Evolutionary conservation across 2,329 filamentous ascomycete genomes (phyloP).

Genomic region (Raffaelea arxii): DNA sequence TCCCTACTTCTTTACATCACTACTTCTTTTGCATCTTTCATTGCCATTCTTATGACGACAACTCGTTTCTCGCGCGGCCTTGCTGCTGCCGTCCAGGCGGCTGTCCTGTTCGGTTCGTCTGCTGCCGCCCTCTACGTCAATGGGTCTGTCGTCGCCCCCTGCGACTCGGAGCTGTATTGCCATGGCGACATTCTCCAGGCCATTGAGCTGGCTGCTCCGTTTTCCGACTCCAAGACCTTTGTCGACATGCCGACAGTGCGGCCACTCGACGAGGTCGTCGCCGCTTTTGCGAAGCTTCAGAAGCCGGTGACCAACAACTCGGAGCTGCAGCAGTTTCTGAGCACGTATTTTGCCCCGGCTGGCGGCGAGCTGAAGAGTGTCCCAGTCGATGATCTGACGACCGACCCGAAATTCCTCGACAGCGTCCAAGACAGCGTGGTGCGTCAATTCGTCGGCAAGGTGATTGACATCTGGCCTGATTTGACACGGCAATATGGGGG

Average conservation of each 20-base stretch:
- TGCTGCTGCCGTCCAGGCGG: constrained; percentile 17
- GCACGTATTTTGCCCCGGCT: constrained; percentile 52
- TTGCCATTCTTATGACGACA: background rate
- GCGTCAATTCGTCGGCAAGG: constrained; percentile 49
- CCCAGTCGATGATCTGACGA: constrained; percentile 37
- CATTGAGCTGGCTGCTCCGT: constrained; percentile 54
- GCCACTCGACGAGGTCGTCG: constrained; percentile 49
- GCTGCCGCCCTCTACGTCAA: constrained; percentile 45
- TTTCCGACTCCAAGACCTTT: constrained; percentile 60
- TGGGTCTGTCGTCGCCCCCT: constrained; percentile 51
- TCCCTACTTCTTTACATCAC: no score
- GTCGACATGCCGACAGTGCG: constrained; percentile 59
- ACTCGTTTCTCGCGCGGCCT: background rate
- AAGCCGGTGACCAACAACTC: constrained; percentile 56
- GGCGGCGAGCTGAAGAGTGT: constrained; percentile 53
- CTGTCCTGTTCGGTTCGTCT: constrained; percentile 10
- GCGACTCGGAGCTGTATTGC: constrained; percentile 59
- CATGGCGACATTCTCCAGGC: constrained; percentile 52
- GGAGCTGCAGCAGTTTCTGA: constrained; percentile 51
- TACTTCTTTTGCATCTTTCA: no score
- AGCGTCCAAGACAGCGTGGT: constrained; percentile 48
- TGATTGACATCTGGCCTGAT: constrained; percentile 62
- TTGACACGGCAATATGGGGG: constrained; percentile 51
- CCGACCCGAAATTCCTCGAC: constrained; percentile 47
- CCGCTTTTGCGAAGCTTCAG: constrained; percentile 47